phyloP scores from a whole-genome alignment of 495 filamentous ascomycete genomes.

The Penicillium angulare region DNA sequence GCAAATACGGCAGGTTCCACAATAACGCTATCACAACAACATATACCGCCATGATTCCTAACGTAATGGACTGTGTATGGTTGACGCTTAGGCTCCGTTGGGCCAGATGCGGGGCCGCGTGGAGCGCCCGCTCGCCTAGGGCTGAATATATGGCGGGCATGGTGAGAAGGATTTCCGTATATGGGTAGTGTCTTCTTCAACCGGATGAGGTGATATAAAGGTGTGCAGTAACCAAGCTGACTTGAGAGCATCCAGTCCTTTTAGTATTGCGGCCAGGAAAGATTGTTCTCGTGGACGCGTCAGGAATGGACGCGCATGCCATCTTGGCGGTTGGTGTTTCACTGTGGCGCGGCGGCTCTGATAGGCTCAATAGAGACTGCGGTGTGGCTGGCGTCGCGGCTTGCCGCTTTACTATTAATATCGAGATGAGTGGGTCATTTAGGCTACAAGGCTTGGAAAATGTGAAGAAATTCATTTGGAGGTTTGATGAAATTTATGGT shows the following conservation, averaged over 20 bases:
- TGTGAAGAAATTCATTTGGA: no score
- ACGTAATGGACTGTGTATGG: conserved; percentile 69
- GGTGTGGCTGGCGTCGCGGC: not conserved
- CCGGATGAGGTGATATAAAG: no score
- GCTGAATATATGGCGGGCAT: conserved; percentile 35
- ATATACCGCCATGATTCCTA: conserved; percentile 68
- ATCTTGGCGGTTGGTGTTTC: conserved; percentile 1
- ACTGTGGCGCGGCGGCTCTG: not conserved
- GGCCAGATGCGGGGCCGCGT: conserved; percentile 29
- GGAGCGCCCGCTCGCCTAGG: conserved; percentile 22
- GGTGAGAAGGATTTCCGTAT: not conserved
- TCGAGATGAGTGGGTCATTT: not conserved
- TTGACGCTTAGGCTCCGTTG: conserved; percentile 61
- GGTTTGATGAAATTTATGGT: no score
- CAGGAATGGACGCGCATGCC: conserved; percentile 6
- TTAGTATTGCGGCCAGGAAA: conserved; percentile 1
- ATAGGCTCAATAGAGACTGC: no score
- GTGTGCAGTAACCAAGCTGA: not conserved
- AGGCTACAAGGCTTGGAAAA: no score
- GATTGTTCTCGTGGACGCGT: not conserved
- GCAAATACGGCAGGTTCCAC: conserved; percentile 77
- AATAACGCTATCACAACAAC: conserved; percentile 71
- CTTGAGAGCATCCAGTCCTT: not conserved
- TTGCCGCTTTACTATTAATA: not conserved
- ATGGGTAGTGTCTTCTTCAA: no score